Base-by-base conservation (phyloP, 2,329 filamentous ascomycete genomes). In the Penicillium frequentans region DNA sequence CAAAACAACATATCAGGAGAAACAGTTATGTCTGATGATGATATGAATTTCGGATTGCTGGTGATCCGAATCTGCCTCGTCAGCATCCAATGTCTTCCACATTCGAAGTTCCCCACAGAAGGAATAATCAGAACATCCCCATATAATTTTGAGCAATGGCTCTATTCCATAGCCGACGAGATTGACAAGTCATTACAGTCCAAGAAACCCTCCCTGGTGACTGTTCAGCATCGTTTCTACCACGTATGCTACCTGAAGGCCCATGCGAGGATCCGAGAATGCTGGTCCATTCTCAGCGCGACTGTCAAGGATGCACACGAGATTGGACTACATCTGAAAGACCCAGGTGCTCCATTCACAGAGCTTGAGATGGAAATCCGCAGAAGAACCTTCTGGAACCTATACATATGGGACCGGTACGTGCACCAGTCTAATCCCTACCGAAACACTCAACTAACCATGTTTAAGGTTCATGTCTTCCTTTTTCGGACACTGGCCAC, bases 341-440 rank as follows among this genome's bases (percentile, higher is more conserved):
- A 59, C 4, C 54, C 58, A 0, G 55, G 54, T 3, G 9, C 58
- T 5, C 21, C 55, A 13, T 13, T 59, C 11, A 56, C 46, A 27
- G 56, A 63, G 8, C 26, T 63, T 33, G 55, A 61, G 5, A 57
- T 59, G 59, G 61, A 63, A 14, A 47, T 61, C 31, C 59, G 61
- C 29, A 52, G 61, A 21, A 50, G 56, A 13, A 49, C 50, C 1
- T 63, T 63, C 45, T 63, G 61, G 61, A 61, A 47, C 13, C 42
- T 63, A 11, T 63, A 63, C 31, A 56, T 61, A 3, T 53, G 55
- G 49, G 61, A 63, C 39, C 54, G 61, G 61, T 63, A 58, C 9
- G 61, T 57, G 5, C 31, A 13, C 14, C 23, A 11, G 6, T 29
- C 9, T 26, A 8, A 13, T 11, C 14, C 10, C 13, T 14, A 11